phyloP scores from a whole-genome alignment of 805 yeast genomes.

The Candida lessepsii region DNA sequence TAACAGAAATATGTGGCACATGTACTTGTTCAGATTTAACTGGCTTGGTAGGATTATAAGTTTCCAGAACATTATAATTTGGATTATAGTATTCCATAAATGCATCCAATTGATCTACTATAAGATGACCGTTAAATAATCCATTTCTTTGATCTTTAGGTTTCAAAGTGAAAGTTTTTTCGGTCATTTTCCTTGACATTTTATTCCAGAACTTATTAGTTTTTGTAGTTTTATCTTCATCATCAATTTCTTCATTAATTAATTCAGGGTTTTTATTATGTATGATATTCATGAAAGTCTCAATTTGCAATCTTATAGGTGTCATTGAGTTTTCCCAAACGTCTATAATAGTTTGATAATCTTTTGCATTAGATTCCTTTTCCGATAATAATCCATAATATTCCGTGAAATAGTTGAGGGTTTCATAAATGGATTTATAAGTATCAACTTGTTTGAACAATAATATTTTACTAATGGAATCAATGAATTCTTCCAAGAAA shows the following conservation, averaged over 20 bases:
- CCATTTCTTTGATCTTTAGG: constrained; percentile 30
- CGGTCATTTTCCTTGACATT: constrained; percentile 20
- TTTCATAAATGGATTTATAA: constrained; percentile 24
- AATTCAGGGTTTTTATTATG: constrained; percentile 37
- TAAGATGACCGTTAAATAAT: constrained; percentile 27
- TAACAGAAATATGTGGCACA: not conserved
- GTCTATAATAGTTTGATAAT: constrained; percentile 33
- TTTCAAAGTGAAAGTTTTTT: constrained; percentile 25
- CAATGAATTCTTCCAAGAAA: constrained; percentile 50
- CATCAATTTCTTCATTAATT: constrained; percentile 36
- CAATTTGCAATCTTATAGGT: constrained; percentile 37
- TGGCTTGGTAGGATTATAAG: constrained; percentile 27
- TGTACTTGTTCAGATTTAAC: constrained; percentile 8
- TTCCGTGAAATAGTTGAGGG: constrained; percentile 21
- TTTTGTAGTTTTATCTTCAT: constrained; percentile 26
- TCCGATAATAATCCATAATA: constrained; percentile 25
- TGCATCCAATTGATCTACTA: constrained; percentile 32
- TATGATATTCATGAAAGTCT: constrained; percentile 29
- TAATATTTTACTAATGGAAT: constrained; percentile 36
- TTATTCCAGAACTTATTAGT: constrained; percentile 29
- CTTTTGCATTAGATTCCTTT: constrained; percentile 1
- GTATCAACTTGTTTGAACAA: constrained; percentile 39
- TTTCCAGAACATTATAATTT: constrained; percentile 22
- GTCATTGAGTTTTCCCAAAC: constrained; percentile 40
- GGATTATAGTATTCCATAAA: constrained; percentile 28